phyloP scores from a whole-genome alignment of 164 flowering plant species.

The Paratinospora sagittata region DNA sequence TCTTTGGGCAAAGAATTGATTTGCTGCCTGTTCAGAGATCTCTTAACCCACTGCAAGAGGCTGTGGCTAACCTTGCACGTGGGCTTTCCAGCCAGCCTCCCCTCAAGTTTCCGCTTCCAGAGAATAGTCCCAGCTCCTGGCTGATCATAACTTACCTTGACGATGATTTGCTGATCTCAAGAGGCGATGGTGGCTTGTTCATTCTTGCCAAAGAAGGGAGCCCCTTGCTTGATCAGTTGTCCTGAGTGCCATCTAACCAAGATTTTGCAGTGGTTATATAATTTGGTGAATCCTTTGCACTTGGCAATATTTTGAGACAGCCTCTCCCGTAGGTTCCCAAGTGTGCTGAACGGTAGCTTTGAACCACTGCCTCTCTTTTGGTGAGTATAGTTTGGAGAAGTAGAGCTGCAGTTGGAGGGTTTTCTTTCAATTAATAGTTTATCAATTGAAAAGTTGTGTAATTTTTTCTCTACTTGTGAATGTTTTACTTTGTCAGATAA shows the following conservation, averaged over 20 bases:
- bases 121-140: conserved; percentile 67
- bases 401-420: too few species aligned
- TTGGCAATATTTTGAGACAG: neutral
- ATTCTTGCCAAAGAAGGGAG: conserved; percentile 91
- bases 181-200: conserved; percentile 97
- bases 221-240: conserved; percentile 49
- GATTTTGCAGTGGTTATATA: neutral
- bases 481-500: neutral
- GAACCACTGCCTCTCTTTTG: neutral
- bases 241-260: neutral
- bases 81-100: conserved; percentile 79
- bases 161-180: conserved; percentile 72
- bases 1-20: conserved; percentile 74
- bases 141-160: conserved; percentile 83
- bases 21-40: conserved; percentile 55
- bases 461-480: neutral
- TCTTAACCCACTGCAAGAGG: conserved; percentile 61
- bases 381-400: neutral
- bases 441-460: neutral
- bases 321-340: neutral
- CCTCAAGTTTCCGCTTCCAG: conserved; percentile 72
- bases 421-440: neutral
- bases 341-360: neutral
- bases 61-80: conserved; percentile 50
- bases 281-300: neutral